Evolutionary conservation across 169 alveolate genomes (phyloP).

Genomic region (Miamiensis avidus): DNA sequence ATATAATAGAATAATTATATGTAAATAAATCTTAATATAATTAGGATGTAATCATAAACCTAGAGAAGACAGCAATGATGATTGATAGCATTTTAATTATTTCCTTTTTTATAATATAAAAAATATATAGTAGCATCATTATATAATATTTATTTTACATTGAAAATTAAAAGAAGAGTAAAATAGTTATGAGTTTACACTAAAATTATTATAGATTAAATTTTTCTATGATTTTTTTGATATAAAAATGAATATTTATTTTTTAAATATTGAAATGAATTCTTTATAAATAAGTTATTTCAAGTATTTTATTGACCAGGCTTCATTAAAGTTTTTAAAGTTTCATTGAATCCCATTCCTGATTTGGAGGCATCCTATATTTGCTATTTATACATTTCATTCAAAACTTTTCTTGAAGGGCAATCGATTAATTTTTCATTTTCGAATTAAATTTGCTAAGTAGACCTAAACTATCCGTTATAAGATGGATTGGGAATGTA

Average conservation of each 20-base stretch:
- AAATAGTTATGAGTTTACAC: neutral
- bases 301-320: no score
- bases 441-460: neutral
- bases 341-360: no score
- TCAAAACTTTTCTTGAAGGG: constrained; percentile 7
- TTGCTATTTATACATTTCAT: neutral
- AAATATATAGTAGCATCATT: neutral
- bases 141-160: neutral
- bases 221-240: neutral
- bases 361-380: no score
- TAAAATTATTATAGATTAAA: no score
- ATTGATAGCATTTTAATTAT: neutral
- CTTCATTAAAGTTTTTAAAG: no score
- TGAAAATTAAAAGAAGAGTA: neutral
- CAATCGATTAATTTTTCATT: neutral
- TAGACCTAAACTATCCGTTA: neutral
- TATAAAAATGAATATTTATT: neutral
- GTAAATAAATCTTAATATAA: no score
- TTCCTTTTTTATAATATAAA: neutral
- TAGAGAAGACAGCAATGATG: neutral
- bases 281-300: no score
- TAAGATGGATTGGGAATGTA: neutral
- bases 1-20: no score
- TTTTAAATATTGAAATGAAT: no score
- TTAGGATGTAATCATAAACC: constrained; percentile 19